A percentile compares a stretch with the other conserved stretches of the same genome.
These are phyloP conservation scores for Dioszegia hungarica DNA, from an alignment of 768 basidiomycete species.

Conservation along the genomic window DNA sequence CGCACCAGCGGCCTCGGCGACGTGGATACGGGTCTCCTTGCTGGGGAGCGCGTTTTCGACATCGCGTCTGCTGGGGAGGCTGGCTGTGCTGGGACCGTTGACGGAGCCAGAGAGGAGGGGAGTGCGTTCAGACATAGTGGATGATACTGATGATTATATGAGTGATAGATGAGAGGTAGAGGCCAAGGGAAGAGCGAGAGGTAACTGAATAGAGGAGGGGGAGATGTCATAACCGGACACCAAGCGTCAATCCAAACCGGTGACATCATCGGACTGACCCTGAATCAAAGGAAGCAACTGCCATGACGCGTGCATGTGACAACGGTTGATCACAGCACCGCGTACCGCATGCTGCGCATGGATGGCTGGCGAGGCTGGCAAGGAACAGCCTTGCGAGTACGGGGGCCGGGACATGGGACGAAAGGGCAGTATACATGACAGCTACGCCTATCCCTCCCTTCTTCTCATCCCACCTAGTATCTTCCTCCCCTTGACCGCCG, in stretches of 20 bases:
- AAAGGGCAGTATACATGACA: too few relatives aligned
- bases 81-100: slow-evolving; percentile 11
- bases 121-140: slow-evolving; percentile 25
- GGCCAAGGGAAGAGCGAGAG: background rate
- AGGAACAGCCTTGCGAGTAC: too few relatives aligned
- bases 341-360: too few relatives aligned
- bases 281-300: too few relatives aligned
- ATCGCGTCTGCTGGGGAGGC: slow-evolving; percentile 30
- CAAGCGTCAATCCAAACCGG: too few relatives aligned
- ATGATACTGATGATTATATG: background rate
- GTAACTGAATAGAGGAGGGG: background rate
- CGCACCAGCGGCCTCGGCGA: slow-evolving; percentile 43
- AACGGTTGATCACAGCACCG: too few relatives aligned
- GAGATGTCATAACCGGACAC: too few relatives aligned
- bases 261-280: too few relatives aligned
- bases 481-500: slow-evolving; percentile 16
- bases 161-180: background rate
- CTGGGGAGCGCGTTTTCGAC: slow-evolving; percentile 34
- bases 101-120: slow-evolving; percentile 32
- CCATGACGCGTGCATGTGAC: too few relatives aligned
- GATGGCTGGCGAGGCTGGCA: too few relatives aligned
- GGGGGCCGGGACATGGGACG: too few relatives aligned
- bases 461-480: slow-evolving; percentile 29
- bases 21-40: slow-evolving; percentile 37
- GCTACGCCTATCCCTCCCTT: slow-evolving; percentile 5